Conservation (phyloP, 176 grass and related monocot genomes). For the Thalia dealbata region DNA sequence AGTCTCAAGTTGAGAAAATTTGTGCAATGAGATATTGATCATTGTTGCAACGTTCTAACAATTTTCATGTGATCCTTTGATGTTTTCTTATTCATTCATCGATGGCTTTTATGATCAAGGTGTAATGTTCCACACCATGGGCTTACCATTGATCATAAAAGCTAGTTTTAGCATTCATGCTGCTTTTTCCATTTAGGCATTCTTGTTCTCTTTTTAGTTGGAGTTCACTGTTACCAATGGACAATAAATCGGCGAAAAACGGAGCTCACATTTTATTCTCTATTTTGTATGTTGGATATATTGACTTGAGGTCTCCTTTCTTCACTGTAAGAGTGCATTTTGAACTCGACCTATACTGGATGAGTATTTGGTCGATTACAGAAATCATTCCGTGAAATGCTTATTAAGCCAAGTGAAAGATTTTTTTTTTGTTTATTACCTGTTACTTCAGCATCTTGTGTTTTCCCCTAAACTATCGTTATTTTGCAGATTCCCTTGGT, state of each 20-base stretch:
- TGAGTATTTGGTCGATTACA: background rate
- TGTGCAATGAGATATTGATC: background rate
- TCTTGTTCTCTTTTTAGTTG: too few species aligned
- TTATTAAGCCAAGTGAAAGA: background rate
- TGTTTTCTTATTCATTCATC: too few species aligned
- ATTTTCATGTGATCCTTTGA: background rate
- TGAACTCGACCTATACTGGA: background rate
- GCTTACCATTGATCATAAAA: too few species aligned
- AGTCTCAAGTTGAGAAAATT: background rate
- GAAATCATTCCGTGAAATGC: background rate
- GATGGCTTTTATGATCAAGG: too few species aligned
- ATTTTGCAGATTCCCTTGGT: conserved; percentile 62
- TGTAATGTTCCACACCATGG: too few species aligned
- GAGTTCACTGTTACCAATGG: too few species aligned
- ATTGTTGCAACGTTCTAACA: background rate
- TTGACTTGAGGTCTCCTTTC: background rate
- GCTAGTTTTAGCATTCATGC: too few species aligned
- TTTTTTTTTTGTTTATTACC: background rate
- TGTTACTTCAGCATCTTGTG: background rate
- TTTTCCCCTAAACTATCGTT: background rate
- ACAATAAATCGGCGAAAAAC: too few species aligned
- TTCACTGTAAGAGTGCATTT: background rate
- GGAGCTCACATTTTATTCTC: too few species aligned
- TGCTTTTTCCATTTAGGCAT: too few species aligned
- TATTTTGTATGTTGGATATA: too few species aligned